These are phyloP conservation scores for Trichosporon inkin DNA, from an alignment of 1,284 basidiomycete species.

Conservation along the genomic window DNA sequence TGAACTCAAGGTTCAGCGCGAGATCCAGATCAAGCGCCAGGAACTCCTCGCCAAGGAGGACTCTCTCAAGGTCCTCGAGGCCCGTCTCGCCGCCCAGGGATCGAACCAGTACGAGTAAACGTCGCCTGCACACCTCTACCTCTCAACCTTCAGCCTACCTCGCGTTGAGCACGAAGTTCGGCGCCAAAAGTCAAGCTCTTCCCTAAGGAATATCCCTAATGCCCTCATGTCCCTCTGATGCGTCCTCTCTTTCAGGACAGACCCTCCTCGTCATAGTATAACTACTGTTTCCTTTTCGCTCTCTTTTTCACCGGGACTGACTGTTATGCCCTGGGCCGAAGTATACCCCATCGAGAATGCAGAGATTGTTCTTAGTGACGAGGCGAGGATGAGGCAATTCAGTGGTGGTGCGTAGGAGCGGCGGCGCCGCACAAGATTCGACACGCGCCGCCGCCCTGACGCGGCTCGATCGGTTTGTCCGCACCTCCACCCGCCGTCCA, in stretches of 20 bases:
- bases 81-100: conserved; percentile 36
- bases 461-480: no score
- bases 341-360: conserved; percentile 8
- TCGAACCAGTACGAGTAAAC: conserved; percentile 18
- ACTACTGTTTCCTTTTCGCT: conserved; percentile 9
- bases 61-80: conserved; percentile 51
- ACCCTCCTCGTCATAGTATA: conserved; percentile 14
- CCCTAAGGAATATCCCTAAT: conserved; percentile 47
- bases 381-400: neutral
- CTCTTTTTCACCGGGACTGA: neutral
- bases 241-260: conserved; percentile 7
- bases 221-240: conserved; percentile 12
- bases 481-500: neutral
- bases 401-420: neutral
- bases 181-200: conserved; percentile 33
- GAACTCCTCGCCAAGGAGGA: conserved; percentile 92
- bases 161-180: conserved; percentile 69
- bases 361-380: conserved; percentile 4
- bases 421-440: no score
- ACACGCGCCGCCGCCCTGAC: no score
- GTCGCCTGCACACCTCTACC: conserved; percentile 48
- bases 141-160: conserved; percentile 52
- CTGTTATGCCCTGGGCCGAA: conserved; percentile 7
- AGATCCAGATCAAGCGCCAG: conserved; percentile 98
- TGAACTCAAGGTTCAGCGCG: conserved; percentile 95